phyloP scores from a whole-genome alignment of 2,329 filamentous ascomycete species.

The Sclerotinia nivalis region DNA sequence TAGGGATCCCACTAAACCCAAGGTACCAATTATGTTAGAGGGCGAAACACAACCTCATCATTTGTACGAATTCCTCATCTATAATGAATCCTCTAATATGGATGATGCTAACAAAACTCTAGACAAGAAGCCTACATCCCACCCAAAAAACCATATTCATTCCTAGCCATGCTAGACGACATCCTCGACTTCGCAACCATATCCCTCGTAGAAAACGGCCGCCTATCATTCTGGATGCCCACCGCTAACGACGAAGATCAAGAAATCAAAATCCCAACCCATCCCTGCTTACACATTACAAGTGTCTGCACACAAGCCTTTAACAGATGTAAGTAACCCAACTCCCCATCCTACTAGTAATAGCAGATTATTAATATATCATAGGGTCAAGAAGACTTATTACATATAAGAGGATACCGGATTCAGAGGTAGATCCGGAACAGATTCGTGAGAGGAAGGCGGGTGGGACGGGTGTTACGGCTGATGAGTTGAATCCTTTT shows the following conservation, averaged over 20 bases:
- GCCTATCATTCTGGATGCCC: slow-evolving; percentile 96
- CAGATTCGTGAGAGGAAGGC: slow-evolving; percentile 36
- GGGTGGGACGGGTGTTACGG: slow-evolving; percentile 50
- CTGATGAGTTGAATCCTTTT: slow-evolving; percentile 69
- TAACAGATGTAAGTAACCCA: slow-evolving; percentile 68
- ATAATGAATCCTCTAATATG: neutral
- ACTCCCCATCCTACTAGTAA: too few species aligned
- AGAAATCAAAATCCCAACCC: slow-evolving; percentile 73
- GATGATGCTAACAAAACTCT: slow-evolving; percentile 22
- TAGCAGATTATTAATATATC: slow-evolving; percentile 23
- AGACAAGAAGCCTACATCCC: slow-evolving; percentile 71
- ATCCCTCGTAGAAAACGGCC: slow-evolving; percentile 74
- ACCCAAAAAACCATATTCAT: slow-evolving; percentile 90
- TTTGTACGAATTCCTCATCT: slow-evolving; percentile 51
- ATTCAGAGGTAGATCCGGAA: slow-evolving; percentile 52
- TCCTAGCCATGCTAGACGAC: slow-evolving; percentile 85
- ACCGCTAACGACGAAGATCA: slow-evolving; percentile 78
- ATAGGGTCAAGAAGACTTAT: slow-evolving; percentile 84
- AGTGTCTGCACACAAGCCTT: slow-evolving; percentile 83
- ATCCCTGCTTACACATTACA: slow-evolving; percentile 72
- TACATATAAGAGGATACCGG: slow-evolving; percentile 74
- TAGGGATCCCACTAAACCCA: slow-evolving; percentile 62
- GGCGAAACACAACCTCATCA: slow-evolving; percentile 62
- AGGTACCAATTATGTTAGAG: slow-evolving; percentile 62
- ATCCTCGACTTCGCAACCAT: slow-evolving; percentile 79